Conservation (phyloP, 495 filamentous ascomycete genomes). For the Ramalina peruviana region DNA sequence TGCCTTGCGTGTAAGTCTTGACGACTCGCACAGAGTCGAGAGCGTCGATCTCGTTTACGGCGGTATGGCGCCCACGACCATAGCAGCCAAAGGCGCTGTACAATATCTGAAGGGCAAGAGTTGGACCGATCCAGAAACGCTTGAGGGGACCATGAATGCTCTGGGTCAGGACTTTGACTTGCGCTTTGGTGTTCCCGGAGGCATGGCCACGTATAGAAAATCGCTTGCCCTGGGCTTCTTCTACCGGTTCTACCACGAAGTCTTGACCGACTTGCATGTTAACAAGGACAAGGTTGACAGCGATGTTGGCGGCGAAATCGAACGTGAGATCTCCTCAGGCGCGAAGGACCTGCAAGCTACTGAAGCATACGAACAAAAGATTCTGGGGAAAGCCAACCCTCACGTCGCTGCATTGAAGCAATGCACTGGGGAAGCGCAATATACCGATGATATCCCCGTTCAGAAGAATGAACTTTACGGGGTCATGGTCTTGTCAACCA, state of each 20-base stretch:
- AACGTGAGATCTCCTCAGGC: slow-evolving; percentile 44
- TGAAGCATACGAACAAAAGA: slow-evolving; percentile 53
- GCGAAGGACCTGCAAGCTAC: slow-evolving; percentile 43
- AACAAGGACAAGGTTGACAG: slow-evolving; percentile 30
- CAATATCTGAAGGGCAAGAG: slow-evolving; percentile 60
- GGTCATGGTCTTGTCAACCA: slow-evolving; percentile 75
- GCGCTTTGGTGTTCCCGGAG: slow-evolving; percentile 74
- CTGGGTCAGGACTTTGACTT: slow-evolving; percentile 79
- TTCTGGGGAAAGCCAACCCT: slow-evolving; percentile 65
- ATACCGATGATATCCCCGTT: slow-evolving; percentile 87
- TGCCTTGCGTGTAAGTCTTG: slow-evolving; percentile 57
- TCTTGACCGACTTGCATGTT: slow-evolving; percentile 36
- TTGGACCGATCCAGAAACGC: slow-evolving; percentile 62
- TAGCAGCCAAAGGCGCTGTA: slow-evolving; percentile 64
- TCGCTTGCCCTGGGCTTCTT: slow-evolving; percentile 56
- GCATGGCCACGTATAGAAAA: slow-evolving; percentile 92
- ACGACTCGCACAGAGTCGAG: slow-evolving; percentile 48
- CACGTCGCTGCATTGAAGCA: slow-evolving; percentile 93
- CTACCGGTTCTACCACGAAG: slow-evolving; percentile 26
- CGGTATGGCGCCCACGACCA: slow-evolving; percentile 78
- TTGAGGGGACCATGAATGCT: slow-evolving; percentile 78
- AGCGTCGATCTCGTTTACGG: slow-evolving; percentile 72
- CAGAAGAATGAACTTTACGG: slow-evolving; percentile 81
- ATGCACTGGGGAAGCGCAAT: slow-evolving; percentile 84
- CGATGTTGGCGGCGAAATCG: slow-evolving; percentile 44